Evolutionary conservation across 2,329 filamentous ascomycete genomes (phyloP).

Genomic region (Trichophyton schoenleinii): DNA sequence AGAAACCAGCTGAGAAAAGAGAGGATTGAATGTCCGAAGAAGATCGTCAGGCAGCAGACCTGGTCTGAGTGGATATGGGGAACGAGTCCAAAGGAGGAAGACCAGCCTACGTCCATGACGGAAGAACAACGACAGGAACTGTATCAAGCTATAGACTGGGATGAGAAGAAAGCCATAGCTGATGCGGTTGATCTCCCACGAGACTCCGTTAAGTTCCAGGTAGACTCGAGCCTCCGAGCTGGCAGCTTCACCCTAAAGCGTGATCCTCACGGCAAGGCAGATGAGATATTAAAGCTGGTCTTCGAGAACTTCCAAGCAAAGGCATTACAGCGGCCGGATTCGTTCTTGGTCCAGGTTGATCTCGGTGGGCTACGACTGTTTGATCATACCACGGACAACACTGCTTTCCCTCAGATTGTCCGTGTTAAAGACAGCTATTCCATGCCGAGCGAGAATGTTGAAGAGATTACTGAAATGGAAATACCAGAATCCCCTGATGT

Average conservation of each 20-base stretch:
- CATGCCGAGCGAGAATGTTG: conserved; percentile 26
- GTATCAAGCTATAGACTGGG: conserved; percentile 95
- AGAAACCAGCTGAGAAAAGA: conserved; percentile 93
- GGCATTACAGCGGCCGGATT: conserved; percentile 79
- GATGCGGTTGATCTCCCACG: conserved; percentile 81
- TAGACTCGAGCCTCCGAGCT: conserved; percentile 85
- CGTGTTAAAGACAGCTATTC: conserved; percentile 76
- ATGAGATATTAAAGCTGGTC: conserved; percentile 76
- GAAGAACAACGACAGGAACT: conserved; percentile 94
- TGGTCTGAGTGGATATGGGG: conserved; percentile 94
- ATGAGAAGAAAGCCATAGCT: conserved; percentile 82
- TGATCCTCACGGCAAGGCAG: conserved; percentile 62
- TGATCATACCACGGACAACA: conserved; percentile 86
- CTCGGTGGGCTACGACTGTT: conserved; percentile 89
- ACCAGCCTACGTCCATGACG: conserved; percentile 75
- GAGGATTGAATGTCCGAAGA: conserved; percentile 65
- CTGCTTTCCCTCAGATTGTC: conserved; percentile 87
- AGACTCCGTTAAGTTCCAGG: conserved; percentile 82
- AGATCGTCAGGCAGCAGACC: conserved; percentile 57
- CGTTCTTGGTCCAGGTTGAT: conserved; percentile 73
- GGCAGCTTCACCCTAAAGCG: conserved; percentile 91
- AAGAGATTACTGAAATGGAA: conserved; percentile 36
- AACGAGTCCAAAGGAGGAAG: conserved; percentile 49
- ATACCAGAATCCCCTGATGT: conserved; percentile 29
- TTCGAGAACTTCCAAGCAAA: conserved; percentile 94